Percentiles rank a stretch among this genome's conserved stretches.
Conservation (phyloP, 306 rosid species). For the Gillenia trifoliata region DNA sequence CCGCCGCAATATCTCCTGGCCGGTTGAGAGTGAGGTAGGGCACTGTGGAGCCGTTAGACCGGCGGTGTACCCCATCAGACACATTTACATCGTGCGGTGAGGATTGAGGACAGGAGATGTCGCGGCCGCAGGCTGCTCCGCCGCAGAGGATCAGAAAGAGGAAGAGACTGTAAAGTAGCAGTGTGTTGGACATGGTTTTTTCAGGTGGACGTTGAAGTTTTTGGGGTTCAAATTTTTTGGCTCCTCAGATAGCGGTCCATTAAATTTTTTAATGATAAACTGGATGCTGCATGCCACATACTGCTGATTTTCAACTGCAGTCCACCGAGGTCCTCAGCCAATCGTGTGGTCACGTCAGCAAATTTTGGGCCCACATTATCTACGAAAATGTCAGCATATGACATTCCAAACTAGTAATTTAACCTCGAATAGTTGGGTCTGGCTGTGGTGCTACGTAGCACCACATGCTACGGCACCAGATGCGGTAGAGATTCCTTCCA, state of each 20-base stretch:
- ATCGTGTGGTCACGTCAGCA: not conserved
- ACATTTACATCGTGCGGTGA: constrained; percentile 15
- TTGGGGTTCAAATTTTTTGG: not conserved
- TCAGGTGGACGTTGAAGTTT: not conserved
- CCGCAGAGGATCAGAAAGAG: constrained; percentile 30
- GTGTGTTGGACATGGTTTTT: not conserved
- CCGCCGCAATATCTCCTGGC: not conserved
- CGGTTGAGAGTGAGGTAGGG: constrained; percentile 8
- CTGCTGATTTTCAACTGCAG: not conserved
- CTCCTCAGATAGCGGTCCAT: not conserved
- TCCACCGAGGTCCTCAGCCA: not conserved
- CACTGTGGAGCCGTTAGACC: not conserved
- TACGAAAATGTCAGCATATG: not conserved
- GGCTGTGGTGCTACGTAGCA: too few species aligned
- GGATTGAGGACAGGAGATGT: not conserved
- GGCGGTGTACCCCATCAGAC: constrained; percentile 42
- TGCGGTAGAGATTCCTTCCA: too few species aligned
- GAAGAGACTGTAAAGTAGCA: not conserved
- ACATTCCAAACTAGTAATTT: not conserved
- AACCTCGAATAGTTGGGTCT: too few species aligned
- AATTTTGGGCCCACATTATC: not conserved
- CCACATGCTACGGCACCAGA: too few species aligned
- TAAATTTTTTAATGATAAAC: not conserved
- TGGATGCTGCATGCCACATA: not conserved
- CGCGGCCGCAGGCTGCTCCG: constrained; percentile 30